phyloP scores from a whole-genome alignment of 2,329 filamentous ascomycete genomes.

The Aureobasidium leucospermi region DNA sequence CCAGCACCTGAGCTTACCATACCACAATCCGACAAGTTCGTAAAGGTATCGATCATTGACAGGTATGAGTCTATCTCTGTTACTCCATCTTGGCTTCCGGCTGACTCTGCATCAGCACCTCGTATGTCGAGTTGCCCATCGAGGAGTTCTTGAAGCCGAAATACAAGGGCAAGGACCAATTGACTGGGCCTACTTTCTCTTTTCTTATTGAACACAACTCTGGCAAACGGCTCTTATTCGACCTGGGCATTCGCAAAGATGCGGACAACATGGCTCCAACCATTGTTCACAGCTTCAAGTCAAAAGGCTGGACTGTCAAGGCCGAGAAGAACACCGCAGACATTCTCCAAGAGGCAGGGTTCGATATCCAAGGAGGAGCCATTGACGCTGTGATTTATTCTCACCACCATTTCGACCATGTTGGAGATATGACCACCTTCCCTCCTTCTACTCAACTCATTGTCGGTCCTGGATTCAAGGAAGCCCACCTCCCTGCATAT shows the following conservation, averaged over 20 bases:
- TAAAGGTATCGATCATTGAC: constrained; percentile 31
- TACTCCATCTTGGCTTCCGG: neutral
- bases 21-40: constrained; percentile 24
- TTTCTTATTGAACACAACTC: constrained; percentile 44
- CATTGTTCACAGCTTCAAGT: constrained; percentile 25
- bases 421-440: constrained; percentile 37
- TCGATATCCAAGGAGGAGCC: constrained; percentile 30
- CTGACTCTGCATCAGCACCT: constrained; percentile 22
- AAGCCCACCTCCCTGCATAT: constrained; percentile 37
- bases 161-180: constrained; percentile 31
- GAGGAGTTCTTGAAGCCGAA: constrained; percentile 30
- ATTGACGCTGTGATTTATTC: constrained; percentile 28
- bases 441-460: constrained; percentile 36
- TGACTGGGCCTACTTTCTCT: constrained; percentile 36
- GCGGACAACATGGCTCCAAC: constrained; percentile 32
- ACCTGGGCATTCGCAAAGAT: constrained; percentile 42
- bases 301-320: constrained; percentile 29
- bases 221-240: constrained; percentile 37
- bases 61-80: constrained; percentile 20
- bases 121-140: constrained; percentile 26
- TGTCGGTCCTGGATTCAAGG: constrained; percentile 42
- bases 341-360: constrained; percentile 33
- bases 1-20: constrained; percentile 27
- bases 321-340: constrained; percentile 38
- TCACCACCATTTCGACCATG: constrained; percentile 27